Percentiles rank a stretch among this genome's conserved stretches.
These are phyloP conservation scores for Protomyces gravidus DNA, from an alignment of 1,139 yeast species.

Conservation along the genomic window DNA sequence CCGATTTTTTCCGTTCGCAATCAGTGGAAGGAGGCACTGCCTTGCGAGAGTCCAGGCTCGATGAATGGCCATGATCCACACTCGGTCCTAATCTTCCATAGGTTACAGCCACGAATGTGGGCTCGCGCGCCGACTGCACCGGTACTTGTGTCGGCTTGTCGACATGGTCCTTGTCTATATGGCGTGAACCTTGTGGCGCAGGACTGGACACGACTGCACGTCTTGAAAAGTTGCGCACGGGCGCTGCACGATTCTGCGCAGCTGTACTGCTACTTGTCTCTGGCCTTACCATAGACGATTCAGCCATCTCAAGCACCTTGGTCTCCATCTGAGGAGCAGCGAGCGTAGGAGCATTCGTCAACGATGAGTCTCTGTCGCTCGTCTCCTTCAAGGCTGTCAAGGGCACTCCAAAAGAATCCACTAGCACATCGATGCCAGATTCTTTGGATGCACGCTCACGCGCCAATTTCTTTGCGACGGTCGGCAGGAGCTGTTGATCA, in stretches of 20 bases:
- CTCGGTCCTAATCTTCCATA: too few relatives aligned
- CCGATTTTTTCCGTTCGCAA: not conserved
- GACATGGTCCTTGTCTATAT: too few relatives aligned
- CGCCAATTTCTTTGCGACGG: constrained; percentile 24
- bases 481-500: constrained; percentile 24
- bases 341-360: not conserved
- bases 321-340: not conserved
- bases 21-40: not conserved
- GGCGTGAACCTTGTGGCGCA: too few relatives aligned
- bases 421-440: not conserved
- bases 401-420: not conserved
- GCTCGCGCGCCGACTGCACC: too few relatives aligned
- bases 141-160: too few relatives aligned
- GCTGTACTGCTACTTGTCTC: not conserved
- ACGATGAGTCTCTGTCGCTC: not conserved
- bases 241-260: not conserved
- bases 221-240: not conserved
- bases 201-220: not conserved
- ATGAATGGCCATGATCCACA: too few relatives aligned
- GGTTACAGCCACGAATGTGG: too few relatives aligned
- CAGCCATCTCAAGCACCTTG: not conserved
- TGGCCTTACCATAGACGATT: not conserved
- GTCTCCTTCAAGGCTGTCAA: not conserved
- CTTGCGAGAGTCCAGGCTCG: too few relatives aligned
- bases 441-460: not conserved